phyloP scores from a whole-genome alignment of 2,329 filamentous ascomycete genomes.

The Colletotrichum sp. region DNA sequence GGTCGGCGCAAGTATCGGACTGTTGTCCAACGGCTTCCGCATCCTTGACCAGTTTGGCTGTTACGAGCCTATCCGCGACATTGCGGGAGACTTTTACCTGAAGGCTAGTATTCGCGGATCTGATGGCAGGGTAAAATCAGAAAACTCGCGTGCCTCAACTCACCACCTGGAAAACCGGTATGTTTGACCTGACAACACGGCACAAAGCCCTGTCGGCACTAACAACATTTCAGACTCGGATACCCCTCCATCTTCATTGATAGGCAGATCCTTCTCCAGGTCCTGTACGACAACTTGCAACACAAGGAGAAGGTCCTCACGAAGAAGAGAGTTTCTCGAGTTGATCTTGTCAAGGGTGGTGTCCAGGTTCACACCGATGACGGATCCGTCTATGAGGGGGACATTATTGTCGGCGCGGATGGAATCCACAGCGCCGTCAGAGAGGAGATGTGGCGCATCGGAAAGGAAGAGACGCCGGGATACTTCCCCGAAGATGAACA shows the following conservation, averaged over 20 bases:
- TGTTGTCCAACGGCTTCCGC: conserved; percentile 44
- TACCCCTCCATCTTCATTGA: conserved; percentile 40
- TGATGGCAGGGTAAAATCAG: conserved; percentile 21
- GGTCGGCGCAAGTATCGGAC: conserved; percentile 51
- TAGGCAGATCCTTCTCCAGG: conserved; percentile 37
- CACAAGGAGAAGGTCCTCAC: conserved; percentile 28
- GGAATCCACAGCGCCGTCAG: conserved; percentile 45
- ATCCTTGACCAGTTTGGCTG: conserved; percentile 54
- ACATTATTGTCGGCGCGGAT: conserved; percentile 43
- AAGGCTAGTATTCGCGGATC: background rate
- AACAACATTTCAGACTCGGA: conserved; percentile 18
- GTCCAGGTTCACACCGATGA: conserved; percentile 34
- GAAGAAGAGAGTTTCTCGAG: conserved; percentile 9
- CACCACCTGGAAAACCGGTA: conserved; percentile 4
- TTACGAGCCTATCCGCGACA: conserved; percentile 30
- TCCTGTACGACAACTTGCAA: conserved; percentile 37
- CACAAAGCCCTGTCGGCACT: background rate
- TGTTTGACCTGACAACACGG: background rate
- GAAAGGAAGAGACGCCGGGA: conserved; percentile 24
- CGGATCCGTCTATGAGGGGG: conserved; percentile 33
- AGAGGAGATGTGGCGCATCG: conserved; percentile 31
- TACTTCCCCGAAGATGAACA: conserved; percentile 27
- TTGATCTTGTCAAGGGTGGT: conserved; percentile 7
- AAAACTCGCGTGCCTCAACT: background rate
- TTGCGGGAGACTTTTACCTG: conserved; percentile 19